Conservation (phyloP, 768 basidiomycete species). For the Omphalotus guepiniiformis region DNA sequence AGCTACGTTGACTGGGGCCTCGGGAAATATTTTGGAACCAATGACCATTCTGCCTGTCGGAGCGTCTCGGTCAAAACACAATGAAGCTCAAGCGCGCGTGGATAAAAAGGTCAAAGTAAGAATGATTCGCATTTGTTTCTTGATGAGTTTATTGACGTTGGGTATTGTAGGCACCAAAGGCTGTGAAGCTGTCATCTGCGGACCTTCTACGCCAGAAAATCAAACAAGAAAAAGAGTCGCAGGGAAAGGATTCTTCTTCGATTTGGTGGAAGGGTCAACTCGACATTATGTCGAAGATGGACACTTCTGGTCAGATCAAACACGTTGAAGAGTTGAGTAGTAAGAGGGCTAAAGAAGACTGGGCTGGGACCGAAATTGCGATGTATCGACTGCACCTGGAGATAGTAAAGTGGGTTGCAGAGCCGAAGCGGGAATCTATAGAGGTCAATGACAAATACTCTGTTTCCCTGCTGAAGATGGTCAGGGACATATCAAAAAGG, state of each 20-base stretch:
- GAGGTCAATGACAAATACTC: background rate
- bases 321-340: constrained; percentile 43
- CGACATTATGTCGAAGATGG: constrained; percentile 28
- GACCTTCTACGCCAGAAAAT: constrained; percentile 23
- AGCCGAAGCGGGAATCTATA: constrained; percentile 16
- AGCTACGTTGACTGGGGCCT: constrained; percentile 59
- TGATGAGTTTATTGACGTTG: background rate
- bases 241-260: constrained; percentile 10
- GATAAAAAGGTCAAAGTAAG: constrained; percentile 16
- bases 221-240: constrained; percentile 27
- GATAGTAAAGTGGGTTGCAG: constrained; percentile 48
- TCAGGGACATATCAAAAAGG: constrained; percentile 40
- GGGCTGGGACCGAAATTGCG: constrained; percentile 45
- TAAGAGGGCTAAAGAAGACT: constrained; percentile 32
- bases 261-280: constrained; percentile 55
- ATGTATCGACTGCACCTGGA: constrained; percentile 51
- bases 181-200: constrained; percentile 19
- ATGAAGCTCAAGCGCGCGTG: no score
- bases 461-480: constrained; percentile 28
- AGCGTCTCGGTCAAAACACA: background rate
- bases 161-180: constrained; percentile 4
- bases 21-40: constrained; percentile 46
- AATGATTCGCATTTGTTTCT: constrained; percentile 4
- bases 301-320: constrained; percentile 28
- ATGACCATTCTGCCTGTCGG: constrained; percentile 48